Evolutionary conservation across 2,329 filamentous ascomycete species (phyloP).

Genomic region (Colletotrichum chlorophyti): DNA sequence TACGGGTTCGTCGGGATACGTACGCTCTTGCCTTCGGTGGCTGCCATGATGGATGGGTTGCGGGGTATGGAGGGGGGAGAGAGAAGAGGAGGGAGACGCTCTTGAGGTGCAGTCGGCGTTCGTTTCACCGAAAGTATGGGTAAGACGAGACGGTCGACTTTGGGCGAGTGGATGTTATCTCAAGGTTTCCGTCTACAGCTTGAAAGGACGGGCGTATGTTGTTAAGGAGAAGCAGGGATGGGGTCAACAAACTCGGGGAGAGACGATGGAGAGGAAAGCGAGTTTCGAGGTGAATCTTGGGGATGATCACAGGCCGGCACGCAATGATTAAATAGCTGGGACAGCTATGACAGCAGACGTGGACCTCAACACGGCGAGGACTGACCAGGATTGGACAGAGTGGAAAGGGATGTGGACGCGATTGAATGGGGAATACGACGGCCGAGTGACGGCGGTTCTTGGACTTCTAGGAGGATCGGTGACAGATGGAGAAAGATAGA

Average conservation of each 20-base stretch:
- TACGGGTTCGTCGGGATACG: neutral
- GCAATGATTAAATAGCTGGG: conserved; percentile 20
- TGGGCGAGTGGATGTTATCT: neutral
- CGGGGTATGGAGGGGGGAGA: neutral
- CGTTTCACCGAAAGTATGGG: conserved; percentile 6
- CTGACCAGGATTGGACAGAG: conserved; percentile 15
- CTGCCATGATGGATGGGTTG: conserved; percentile 23
- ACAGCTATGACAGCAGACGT: neutral
- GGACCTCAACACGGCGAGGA: conserved; percentile 3
- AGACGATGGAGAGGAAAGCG: neutral
- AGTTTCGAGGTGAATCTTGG: neutral
- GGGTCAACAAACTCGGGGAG: too few relatives aligned
- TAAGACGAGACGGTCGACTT: neutral
- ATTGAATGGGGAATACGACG: conserved; percentile 1
- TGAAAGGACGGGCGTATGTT: conserved; percentile 5
- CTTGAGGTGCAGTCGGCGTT: neutral
- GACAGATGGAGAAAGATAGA: too few relatives aligned
- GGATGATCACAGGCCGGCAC: conserved; percentile 3
- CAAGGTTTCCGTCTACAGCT: neutral
- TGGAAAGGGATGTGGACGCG: neutral
- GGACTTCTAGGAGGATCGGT: too few relatives aligned
- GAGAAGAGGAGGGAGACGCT: neutral
- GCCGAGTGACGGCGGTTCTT: too few relatives aligned
- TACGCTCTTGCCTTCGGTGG: conserved; percentile 29
- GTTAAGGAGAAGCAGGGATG: neutral